These are phyloP conservation scores for Fraxinus greggii DNA, from an alignment of 305 asterid genomes.

Conservation along the genomic window DNA sequence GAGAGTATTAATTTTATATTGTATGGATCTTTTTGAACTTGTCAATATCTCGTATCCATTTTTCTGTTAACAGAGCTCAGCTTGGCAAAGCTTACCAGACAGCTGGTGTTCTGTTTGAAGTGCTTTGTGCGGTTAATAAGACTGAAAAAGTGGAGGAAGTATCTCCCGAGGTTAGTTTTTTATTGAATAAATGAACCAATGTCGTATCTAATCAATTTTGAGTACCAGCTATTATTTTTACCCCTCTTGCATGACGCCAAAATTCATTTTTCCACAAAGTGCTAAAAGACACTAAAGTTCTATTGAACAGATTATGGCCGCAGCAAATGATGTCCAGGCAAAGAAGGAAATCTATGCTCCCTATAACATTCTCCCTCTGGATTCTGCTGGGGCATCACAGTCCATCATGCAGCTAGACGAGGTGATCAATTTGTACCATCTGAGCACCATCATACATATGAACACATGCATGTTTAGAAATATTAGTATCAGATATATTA, in stretches of 20 bases:
- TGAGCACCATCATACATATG: slow-evolving; percentile 14
- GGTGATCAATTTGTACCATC: slow-evolving; percentile 44
- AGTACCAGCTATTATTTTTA: not conserved
- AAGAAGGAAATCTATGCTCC: slow-evolving; percentile 91
- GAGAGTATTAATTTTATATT: not conserved
- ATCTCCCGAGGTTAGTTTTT: slow-evolving; percentile 81
- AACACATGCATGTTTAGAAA: slow-evolving; percentile 5
- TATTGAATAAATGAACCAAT: not conserved
- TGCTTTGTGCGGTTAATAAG: slow-evolving; percentile 95
- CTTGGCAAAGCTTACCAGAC: slow-evolving; percentile 99
- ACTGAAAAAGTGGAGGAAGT: slow-evolving; percentile 95
- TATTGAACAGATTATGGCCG: slow-evolving; percentile 78
- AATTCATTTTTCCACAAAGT: slow-evolving; percentile 18
- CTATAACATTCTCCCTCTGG: slow-evolving; percentile 90
- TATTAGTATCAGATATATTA: slow-evolving; percentile 7
- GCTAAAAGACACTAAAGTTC: slow-evolving; percentile 15
- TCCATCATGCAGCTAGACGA: slow-evolving; percentile 99
- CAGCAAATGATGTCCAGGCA: slow-evolving; percentile 96
- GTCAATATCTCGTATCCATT: slow-evolving; percentile 13
- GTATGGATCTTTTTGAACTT: slow-evolving; percentile 3
- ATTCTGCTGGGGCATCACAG: slow-evolving; percentile 91
- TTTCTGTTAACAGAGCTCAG: slow-evolving; percentile 66
- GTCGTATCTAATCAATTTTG: slow-evolving; percentile 4
- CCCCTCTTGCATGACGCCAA: slow-evolving; percentile 4
- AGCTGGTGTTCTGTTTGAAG: slow-evolving; percentile 98